phyloP scores from a whole-genome alignment of 2,329 filamentous ascomycete species.

The Cladobotryum mycophilum region DNA sequence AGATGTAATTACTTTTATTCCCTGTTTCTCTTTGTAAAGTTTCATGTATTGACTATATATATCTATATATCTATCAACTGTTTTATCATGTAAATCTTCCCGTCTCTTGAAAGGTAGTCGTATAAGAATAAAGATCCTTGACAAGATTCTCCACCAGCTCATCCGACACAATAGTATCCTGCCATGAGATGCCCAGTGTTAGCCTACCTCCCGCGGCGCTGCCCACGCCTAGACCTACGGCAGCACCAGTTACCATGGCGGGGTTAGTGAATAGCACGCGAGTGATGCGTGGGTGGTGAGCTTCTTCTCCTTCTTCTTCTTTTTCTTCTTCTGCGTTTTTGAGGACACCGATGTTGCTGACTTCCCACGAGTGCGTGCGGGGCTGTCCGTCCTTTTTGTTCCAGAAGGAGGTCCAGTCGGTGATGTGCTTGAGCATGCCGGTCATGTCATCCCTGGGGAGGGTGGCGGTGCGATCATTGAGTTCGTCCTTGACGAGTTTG shows the following conservation, averaged over 20 bases:
- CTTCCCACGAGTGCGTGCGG: conserved; percentile 40
- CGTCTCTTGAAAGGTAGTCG: conserved; percentile 17
- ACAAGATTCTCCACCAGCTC: conserved; percentile 31
- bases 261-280: conserved; percentile 47
- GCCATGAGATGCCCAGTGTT: conserved; percentile 41
- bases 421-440: conserved; percentile 36
- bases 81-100: conserved; percentile 16
- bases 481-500: conserved; percentile 25
- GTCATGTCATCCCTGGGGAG: conserved; percentile 38
- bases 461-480: conserved; percentile 26
- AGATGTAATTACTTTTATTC: too few relatives aligned
- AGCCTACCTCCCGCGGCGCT: conserved; percentile 38
- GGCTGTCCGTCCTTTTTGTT: conserved; percentile 34
- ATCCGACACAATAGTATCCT: conserved; percentile 37
- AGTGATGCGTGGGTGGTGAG: conserved; percentile 22
- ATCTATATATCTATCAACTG: too few relatives aligned
- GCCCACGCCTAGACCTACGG: conserved; percentile 40
- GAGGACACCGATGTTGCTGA: conserved; percentile 48
- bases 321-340: conserved; percentile 8
- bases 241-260: conserved; percentile 35
- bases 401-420: conserved; percentile 39
- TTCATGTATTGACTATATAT: not conserved
- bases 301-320: not conserved
- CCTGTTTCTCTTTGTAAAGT: not conserved
- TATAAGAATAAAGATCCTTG: conserved; percentile 27